Percentiles rank a stretch among this genome's conserved stretches.
phyloP scores from a whole-genome alignment of 495 filamentous ascomycete species.

The Lasiosphaeria hispida region DNA sequence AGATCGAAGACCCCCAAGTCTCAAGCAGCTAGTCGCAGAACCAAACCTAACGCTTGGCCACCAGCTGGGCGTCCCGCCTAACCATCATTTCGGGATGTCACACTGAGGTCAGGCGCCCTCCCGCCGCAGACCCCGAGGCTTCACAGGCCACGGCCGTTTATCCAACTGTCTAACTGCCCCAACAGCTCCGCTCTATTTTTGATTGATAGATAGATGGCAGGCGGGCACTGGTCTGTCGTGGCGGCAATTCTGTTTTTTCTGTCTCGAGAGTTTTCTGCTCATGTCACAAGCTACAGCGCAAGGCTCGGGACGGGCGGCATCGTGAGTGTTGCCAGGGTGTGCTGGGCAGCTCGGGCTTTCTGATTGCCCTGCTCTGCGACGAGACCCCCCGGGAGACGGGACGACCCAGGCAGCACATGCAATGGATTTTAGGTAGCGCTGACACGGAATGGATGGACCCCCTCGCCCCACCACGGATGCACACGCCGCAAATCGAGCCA shows the following conservation, averaged over 20 bases:
- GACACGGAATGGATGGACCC: neutral
- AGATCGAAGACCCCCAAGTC: no score
- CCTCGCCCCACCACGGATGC: no score
- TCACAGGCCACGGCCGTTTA: conserved; percentile 1
- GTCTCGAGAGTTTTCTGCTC: neutral
- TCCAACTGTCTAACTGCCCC: no score
- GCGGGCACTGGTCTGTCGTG: no score
- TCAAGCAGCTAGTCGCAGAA: neutral
- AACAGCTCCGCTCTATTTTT: no score
- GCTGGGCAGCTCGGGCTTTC: no score
- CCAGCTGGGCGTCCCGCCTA: neutral
- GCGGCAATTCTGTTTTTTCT: neutral
- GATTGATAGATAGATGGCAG: neutral
- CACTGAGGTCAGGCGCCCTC: conserved; percentile 26
- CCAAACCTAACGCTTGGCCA: neutral
- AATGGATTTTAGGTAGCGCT: neutral
- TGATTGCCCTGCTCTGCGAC: no score
- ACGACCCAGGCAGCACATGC: neutral
- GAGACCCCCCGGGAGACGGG: neutral
- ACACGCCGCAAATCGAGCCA: no score
- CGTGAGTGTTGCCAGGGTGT: no score
- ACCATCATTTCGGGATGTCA: conserved; percentile 25
- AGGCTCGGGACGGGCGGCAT: no score
- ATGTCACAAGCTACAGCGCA: neutral
- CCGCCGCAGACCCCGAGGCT: conserved; percentile 19